These are phyloP conservation scores for Brachypodium distachyon DNA, from an alignment of 202 grass and related monocot genomes.

Conservation along the genomic window DNA sequence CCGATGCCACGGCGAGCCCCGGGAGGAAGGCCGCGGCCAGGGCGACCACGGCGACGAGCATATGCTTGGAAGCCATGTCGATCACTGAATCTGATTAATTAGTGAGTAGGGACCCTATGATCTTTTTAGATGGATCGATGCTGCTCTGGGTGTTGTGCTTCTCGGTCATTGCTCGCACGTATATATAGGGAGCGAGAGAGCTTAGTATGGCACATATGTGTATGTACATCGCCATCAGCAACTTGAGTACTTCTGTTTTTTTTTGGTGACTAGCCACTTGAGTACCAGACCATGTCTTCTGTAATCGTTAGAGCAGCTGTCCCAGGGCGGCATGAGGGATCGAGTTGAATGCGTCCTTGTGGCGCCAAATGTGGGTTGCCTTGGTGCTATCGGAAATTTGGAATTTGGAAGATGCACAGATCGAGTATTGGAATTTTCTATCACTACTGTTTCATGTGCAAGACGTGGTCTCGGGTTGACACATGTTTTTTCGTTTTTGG, in stretches of 20 bases:
- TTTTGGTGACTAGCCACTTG: too few relatives aligned
- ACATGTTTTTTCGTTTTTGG: too few relatives aligned
- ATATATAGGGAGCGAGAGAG: neutral
- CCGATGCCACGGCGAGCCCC: neutral
- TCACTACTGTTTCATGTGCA: neutral
- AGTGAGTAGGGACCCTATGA: neutral
- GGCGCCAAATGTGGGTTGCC: conserved; percentile 14
- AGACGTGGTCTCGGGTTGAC: neutral
- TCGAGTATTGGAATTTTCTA: too few relatives aligned
- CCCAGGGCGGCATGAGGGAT: conserved; percentile 20
- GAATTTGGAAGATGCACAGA: too few relatives aligned
- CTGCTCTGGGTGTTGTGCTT: neutral
- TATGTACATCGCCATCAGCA: neutral
- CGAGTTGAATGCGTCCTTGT: neutral
- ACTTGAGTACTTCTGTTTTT: too few relatives aligned
- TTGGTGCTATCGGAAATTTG: conserved; percentile 6
- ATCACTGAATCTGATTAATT: neutral
- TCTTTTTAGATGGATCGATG: neutral
- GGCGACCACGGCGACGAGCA: neutral
- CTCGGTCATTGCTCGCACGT: neutral
- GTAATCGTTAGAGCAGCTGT: too few relatives aligned
- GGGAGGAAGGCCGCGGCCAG: neutral
- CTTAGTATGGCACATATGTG: neutral
- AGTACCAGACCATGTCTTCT: too few relatives aligned
- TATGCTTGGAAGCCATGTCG: conserved; percentile 10